Evolutionary conservation across 768 basidiomycete genomes (phyloP).

Genomic region (Suillus discolor): DNA sequence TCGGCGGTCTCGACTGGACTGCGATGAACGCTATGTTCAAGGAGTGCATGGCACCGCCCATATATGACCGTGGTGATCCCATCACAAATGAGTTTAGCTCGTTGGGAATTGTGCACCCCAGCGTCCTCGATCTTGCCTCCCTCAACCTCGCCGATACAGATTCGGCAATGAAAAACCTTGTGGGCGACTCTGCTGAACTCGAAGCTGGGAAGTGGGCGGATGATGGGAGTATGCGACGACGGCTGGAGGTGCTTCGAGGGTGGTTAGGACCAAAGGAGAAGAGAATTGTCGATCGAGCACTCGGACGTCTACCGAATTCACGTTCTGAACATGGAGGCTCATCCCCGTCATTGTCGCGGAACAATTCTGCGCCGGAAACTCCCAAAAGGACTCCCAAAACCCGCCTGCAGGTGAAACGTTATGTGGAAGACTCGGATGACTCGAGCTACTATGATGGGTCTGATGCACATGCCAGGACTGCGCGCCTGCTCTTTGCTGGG

Average conservation of each 20-base stretch:
- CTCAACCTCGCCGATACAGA: constrained; percentile 41
- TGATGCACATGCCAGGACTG: constrained; percentile 55
- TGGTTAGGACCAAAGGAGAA: constrained; percentile 42
- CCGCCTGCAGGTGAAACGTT: background rate
- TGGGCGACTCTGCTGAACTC: constrained; percentile 50
- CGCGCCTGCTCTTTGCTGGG: constrained; percentile 52
- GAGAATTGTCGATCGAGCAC: constrained; percentile 39
- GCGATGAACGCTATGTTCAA: constrained; percentile 72
- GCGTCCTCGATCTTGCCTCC: constrained; percentile 6
- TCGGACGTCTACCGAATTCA: constrained; percentile 17
- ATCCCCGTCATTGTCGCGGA: background rate
- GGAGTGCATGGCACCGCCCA: constrained; percentile 43
- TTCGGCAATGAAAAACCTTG: constrained; percentile 63
- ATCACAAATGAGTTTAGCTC: constrained; percentile 12
- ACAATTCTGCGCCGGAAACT: background rate
- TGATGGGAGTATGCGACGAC: constrained; percentile 44
- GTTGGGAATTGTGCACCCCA: constrained; percentile 11
- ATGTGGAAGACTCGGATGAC: constrained; percentile 42
- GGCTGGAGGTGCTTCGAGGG: constrained; percentile 44
- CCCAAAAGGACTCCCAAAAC: no score
- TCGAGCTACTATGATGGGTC: constrained; percentile 44
- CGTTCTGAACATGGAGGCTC: background rate
- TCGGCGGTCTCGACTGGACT: constrained; percentile 68
- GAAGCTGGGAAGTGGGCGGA: constrained; percentile 61
- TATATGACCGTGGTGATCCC: no score